These are phyloP conservation scores for Maudiozyma pseudohumilis DNA, from an alignment of 805 yeast genomes.

Conservation along the genomic window DNA sequence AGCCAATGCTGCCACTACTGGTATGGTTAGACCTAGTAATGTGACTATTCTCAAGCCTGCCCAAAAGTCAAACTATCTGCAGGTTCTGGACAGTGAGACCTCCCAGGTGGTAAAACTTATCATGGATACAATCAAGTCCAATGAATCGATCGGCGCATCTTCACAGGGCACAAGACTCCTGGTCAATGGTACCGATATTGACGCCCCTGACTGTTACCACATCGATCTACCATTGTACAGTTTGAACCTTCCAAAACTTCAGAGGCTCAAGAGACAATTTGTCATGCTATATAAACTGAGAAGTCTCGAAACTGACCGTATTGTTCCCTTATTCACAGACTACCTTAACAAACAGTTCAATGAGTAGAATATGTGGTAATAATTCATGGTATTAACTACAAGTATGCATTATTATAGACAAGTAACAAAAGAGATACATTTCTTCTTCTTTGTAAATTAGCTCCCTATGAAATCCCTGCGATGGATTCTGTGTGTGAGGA, in stretches of 20 bases:
- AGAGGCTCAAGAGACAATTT: slow-evolving; percentile 74
- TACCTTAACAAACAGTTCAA: slow-evolving; percentile 58
- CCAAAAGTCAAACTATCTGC: slow-evolving; percentile 62
- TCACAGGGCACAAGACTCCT: slow-evolving; percentile 32
- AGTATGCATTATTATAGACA: not conserved
- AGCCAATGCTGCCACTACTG: slow-evolving; percentile 34
- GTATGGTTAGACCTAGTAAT: slow-evolving; percentile 54
- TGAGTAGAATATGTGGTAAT: slow-evolving; percentile 3
- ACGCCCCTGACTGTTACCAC: slow-evolving; percentile 30
- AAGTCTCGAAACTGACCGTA: slow-evolving; percentile 58
- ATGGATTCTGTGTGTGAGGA: no score
- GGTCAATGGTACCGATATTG: slow-evolving; percentile 31
- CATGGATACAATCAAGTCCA: slow-evolving; percentile 36
- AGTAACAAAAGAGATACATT: not conserved
- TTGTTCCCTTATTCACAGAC: slow-evolving; percentile 65
- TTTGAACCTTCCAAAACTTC: slow-evolving; percentile 63
- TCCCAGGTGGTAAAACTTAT: slow-evolving; percentile 53
- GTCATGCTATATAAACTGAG: slow-evolving; percentile 74
- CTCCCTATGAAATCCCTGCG: no score
- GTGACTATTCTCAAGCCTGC: slow-evolving; percentile 82
- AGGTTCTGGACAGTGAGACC: slow-evolving; percentile 66
- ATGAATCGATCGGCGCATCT: slow-evolving; percentile 34
- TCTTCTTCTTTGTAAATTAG: no score
- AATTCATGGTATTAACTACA: not conserved
- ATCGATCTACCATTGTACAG: slow-evolving; percentile 52